Percentiles rank a stretch among this genome's conserved stretches.
phyloP scores from a whole-genome alignment of 169 alveolate genomes.

The Plasmodium sp. region DNA sequence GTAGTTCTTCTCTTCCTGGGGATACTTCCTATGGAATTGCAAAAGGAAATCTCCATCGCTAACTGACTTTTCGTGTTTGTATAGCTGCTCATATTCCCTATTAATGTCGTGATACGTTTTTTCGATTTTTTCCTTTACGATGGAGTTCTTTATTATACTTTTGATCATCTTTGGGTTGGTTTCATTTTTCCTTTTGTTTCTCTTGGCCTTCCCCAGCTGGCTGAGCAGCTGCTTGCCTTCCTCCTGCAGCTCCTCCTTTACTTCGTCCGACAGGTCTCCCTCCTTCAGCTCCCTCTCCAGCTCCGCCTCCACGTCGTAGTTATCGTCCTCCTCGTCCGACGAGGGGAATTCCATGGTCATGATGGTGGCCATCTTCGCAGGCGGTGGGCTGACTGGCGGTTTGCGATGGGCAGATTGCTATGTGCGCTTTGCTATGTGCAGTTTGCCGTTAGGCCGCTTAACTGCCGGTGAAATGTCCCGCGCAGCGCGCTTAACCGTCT shows the following conservation, averaged over 20 bases:
- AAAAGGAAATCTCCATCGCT: slow-evolving; percentile 35
- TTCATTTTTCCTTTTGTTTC: not conserved
- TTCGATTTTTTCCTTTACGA: slow-evolving; percentile 63
- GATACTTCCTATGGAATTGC: slow-evolving; percentile 60
- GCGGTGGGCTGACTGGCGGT: no score
- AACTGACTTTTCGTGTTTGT: slow-evolving; percentile 26
- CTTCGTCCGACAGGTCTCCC: slow-evolving; percentile 20
- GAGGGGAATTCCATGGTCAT: slow-evolving; percentile 55
- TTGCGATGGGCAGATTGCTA: no score
- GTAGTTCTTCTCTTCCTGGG: slow-evolving; percentile 33
- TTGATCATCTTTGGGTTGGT: not conserved
- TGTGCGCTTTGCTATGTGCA: no score
- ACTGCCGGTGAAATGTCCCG: not conserved
- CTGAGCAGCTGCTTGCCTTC: not conserved
- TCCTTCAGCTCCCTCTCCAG: slow-evolving; percentile 1
- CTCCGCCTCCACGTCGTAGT: slow-evolving; percentile 50
- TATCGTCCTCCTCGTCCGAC: slow-evolving; percentile 59
- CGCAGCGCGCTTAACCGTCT: not conserved
- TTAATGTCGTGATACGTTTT: slow-evolving; percentile 44
- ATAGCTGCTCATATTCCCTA: slow-evolving; percentile 35
- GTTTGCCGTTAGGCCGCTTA: no score
- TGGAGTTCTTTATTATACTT: slow-evolving; percentile 18
- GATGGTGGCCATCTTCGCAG: slow-evolving; percentile 36
- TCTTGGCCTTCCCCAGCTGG: not conserved
- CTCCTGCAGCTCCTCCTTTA: slow-evolving; percentile 5